Conservation (phyloP, 345 rosid species). For the Syzygium aromaticum region DNA sequence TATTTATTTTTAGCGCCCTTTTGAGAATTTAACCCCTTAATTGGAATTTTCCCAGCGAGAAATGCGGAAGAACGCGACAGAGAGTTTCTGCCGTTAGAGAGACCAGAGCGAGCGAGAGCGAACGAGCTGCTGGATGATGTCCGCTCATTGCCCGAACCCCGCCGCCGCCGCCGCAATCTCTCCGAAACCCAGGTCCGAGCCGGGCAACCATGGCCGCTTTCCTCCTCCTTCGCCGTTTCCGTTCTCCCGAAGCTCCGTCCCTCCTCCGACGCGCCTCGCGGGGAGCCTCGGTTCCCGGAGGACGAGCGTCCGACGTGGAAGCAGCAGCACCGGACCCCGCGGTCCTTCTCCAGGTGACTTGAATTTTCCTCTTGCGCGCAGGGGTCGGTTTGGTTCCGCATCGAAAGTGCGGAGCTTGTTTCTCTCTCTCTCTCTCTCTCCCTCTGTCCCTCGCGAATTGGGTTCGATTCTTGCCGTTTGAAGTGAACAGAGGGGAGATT, state of each 20-base stretch:
- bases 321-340: slow-evolving; percentile 20
- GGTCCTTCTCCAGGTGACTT: slow-evolving; percentile 25
- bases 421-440: background rate
- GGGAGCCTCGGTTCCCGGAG: slow-evolving; percentile 6
- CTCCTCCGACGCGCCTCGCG: background rate
- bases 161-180: background rate
- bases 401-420: background rate
- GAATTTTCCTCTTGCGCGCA: background rate
- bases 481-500: background rate
- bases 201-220: background rate
- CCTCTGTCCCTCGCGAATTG: background rate
- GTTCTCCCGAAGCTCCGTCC: background rate
- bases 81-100: background rate
- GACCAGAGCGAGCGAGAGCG: background rate
- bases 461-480: background rate
- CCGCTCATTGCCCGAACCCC: background rate
- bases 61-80: background rate
- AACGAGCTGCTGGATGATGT: background rate
- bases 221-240: background rate
- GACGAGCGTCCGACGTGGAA: slow-evolving; percentile 11
- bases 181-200: background rate
- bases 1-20: no score
- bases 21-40: no score
- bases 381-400: background rate
- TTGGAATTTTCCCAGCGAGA: no score